Evolutionary conservation across 2,329 filamentous ascomycete genomes (phyloP).

Genomic region (Biscogniauxia sp.): DNA sequence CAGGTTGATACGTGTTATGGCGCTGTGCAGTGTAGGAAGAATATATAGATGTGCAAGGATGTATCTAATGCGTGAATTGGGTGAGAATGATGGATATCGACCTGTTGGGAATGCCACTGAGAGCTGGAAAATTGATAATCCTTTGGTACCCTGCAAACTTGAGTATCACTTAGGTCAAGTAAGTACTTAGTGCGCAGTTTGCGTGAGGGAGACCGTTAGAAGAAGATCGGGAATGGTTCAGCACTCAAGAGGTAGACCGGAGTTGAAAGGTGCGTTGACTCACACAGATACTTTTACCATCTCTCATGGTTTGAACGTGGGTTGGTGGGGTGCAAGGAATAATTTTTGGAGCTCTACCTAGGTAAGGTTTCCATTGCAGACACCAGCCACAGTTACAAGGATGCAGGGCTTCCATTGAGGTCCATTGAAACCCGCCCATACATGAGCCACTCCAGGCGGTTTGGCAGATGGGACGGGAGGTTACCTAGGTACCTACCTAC

Average conservation of each 20-base stretch:
- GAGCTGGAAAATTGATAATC: not conserved
- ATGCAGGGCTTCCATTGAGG: too few relatives aligned
- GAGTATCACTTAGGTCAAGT: not conserved
- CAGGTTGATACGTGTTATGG: not conserved
- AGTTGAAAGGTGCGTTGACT: conserved; percentile 1
- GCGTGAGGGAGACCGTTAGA: not conserved
- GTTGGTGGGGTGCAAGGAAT: conserved; percentile 4
- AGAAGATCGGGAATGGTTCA: not conserved
- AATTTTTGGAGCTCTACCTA: not conserved
- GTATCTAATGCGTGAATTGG: not conserved
- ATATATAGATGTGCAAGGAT: not conserved
- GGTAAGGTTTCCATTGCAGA: too few relatives aligned
- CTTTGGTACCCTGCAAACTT: not conserved
- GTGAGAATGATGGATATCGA: not conserved
- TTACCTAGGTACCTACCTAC: not conserved
- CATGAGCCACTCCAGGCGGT: not conserved
- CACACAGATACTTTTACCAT: not conserved
- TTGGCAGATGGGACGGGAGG: too few relatives aligned
- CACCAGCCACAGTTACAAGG: not conserved
- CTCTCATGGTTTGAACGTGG: not conserved
- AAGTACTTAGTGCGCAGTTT: too few relatives aligned
- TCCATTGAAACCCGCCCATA: not conserved
- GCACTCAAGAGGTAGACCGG: not conserved
- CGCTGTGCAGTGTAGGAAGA: not conserved
- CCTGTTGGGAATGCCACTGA: not conserved